Conservation (phyloP, 2,329 filamentous ascomycete genomes). For the Nothomitra cinnamomea region DNA sequence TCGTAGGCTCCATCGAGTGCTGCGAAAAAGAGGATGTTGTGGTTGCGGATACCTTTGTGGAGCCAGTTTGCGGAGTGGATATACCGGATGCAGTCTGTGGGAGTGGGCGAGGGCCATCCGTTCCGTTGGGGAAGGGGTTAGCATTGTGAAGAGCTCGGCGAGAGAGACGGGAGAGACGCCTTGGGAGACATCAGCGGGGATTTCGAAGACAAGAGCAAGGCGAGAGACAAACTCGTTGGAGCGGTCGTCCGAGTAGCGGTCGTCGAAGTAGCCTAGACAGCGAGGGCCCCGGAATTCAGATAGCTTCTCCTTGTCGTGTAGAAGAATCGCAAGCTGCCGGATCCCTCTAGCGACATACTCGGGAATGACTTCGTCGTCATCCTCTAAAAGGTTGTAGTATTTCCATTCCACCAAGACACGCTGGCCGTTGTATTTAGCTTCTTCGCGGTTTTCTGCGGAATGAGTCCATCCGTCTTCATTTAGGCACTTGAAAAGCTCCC, state of each 20-base stretch:
- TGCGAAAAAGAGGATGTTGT: slow-evolving; percentile 32
- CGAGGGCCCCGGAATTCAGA: slow-evolving; percentile 33
- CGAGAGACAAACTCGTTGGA: slow-evolving; percentile 21
- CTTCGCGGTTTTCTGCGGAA: slow-evolving; percentile 7
- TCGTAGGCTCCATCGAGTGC: slow-evolving; percentile 15
- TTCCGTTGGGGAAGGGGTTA: slow-evolving; percentile 32
- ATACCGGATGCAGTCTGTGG: slow-evolving; percentile 35
- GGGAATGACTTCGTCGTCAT: slow-evolving; percentile 16
- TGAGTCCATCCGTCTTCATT: background rate
- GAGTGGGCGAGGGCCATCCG: slow-evolving; percentile 34
- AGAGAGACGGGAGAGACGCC: slow-evolving; percentile 30
- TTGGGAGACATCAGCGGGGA: slow-evolving; percentile 24
- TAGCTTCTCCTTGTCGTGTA: slow-evolving; percentile 31
- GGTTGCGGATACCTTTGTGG: slow-evolving; percentile 38
- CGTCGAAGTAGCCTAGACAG: slow-evolving; percentile 34
- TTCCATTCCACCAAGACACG: slow-evolving; percentile 36
- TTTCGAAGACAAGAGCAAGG: slow-evolving; percentile 37
- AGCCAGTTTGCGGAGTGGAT: slow-evolving; percentile 37
- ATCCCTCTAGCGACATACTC: slow-evolving; percentile 28
- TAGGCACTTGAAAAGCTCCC: background rate
- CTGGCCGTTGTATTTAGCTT: slow-evolving; percentile 18
- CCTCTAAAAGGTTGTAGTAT: slow-evolving; percentile 22
- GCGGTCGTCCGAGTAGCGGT: no score
- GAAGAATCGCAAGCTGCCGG: slow-evolving; percentile 29
- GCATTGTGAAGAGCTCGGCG: slow-evolving; percentile 26